phyloP scores from a whole-genome alignment of 106 monocot genomes.

The Allium cepa region DNA sequence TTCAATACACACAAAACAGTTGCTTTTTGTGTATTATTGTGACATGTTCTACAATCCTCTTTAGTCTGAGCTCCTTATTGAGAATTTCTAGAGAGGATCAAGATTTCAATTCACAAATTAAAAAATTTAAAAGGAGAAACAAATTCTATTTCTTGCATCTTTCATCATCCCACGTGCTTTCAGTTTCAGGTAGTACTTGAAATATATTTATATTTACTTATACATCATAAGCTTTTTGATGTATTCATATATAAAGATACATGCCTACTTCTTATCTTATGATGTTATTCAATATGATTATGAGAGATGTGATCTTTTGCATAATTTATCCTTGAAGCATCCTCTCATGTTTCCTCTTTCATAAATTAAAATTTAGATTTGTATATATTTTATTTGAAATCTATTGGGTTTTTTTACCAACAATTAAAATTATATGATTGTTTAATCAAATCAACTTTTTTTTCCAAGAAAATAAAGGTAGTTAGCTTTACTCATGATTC shows the following conservation, averaged over 20 bases:
- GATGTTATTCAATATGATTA: neutral
- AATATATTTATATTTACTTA: slow-evolving; percentile 17
- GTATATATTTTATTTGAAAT: neutral
- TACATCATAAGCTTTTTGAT: slow-evolving; percentile 13
- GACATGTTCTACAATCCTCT: slow-evolving; percentile 2
- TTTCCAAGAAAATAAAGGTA: neutral
- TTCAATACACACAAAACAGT: neutral
- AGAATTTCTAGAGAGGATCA: neutral
- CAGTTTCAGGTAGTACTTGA: slow-evolving; percentile 29
- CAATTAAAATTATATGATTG: neutral
- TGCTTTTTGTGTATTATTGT: slow-evolving; percentile 10
- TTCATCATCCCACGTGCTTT: slow-evolving; percentile 35
- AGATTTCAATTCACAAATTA: neutral
- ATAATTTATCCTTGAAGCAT: neutral
- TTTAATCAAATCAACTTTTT: neutral
- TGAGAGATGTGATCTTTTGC: neutral
- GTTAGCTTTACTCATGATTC: neutral
- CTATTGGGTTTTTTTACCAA: neutral
- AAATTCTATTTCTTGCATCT: slow-evolving; percentile 17
- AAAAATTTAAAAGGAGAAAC: slow-evolving; percentile 8
- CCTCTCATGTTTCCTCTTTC: neutral
- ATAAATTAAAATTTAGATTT: neutral
- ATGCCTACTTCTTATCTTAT: slow-evolving; percentile 11
- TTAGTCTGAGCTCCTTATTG: too few species aligned
- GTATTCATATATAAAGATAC: slow-evolving; percentile 1